A percentile compares a stretch with the other conserved stretches of the same genome.
These are phyloP conservation scores for Solanum sparsipilum DNA, from an alignment of 257 asterid species.

Conservation along the genomic window DNA sequence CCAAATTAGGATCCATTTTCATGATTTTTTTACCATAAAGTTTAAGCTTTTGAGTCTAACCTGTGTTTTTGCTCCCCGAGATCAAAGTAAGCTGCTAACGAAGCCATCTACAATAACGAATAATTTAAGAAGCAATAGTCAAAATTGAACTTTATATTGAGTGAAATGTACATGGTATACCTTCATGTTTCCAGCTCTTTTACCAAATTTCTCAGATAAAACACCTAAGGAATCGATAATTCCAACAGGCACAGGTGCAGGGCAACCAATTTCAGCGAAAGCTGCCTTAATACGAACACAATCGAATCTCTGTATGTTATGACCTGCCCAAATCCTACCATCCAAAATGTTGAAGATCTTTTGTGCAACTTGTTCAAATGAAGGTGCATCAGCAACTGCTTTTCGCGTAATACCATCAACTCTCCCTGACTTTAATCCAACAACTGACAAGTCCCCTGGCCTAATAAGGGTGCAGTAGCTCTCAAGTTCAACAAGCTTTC, in stretches of 20 bases:
- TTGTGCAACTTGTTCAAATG: conserved; percentile 62
- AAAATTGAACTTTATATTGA: neutral
- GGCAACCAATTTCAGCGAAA: conserved; percentile 40
- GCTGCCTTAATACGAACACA: conserved; percentile 73
- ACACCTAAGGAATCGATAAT: conserved; percentile 72
- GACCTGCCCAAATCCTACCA: conserved; percentile 97
- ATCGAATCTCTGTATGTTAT: conserved; percentile 78
- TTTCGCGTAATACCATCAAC: conserved; percentile 59
- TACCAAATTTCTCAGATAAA: conserved; percentile 60
- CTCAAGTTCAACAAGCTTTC: conserved; percentile 59
- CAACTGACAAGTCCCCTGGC: conserved; percentile 62
- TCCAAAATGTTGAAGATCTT: conserved; percentile 57
- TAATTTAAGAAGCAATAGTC: neutral
- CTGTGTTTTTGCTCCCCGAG: conserved; percentile 93
- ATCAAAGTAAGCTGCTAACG: conserved; percentile 82
- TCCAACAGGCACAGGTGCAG: conserved; percentile 64
- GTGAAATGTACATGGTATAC: conserved; percentile 14
- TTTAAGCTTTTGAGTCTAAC: conserved; percentile 11
- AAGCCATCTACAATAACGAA: conserved; percentile 55
- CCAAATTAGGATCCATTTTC: neutral
- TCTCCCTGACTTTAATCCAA: conserved; percentile 41
- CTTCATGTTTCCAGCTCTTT: conserved; percentile 97
- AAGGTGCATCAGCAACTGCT: conserved; percentile 58
- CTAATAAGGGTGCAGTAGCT: conserved; percentile 74
- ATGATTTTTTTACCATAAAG: neutral